Evolutionary conservation across 495 filamentous ascomycete species (phyloP).

Genomic region (Tricharina praecox): DNA sequence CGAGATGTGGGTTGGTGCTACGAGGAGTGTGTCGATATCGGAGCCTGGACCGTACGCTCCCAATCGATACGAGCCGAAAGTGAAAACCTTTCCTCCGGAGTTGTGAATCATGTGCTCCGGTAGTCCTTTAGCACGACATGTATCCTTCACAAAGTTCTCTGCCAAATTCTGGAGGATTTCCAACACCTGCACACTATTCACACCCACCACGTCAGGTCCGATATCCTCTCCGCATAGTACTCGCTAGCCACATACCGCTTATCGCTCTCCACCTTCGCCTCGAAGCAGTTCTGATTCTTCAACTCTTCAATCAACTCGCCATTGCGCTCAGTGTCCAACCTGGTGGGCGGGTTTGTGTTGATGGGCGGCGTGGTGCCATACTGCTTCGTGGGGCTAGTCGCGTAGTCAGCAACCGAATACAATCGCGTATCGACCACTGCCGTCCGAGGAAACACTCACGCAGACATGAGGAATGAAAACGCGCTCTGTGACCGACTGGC

Average conservation of each 20-base stretch:
- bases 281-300: slow-evolving; percentile 78
- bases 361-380: slow-evolving; percentile 81
- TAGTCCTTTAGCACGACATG: slow-evolving; percentile 48
- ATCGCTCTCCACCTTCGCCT: slow-evolving; percentile 59
- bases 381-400: slow-evolving; percentile 27
- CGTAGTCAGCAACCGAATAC: background rate
- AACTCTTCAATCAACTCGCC: slow-evolving; percentile 66
- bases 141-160: slow-evolving; percentile 66
- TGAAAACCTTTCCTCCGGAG: slow-evolving; percentile 78
- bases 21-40: slow-evolving; percentile 91
- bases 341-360: slow-evolving; percentile 54
- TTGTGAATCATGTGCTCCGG: slow-evolving; percentile 58
- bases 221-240: slow-evolving; percentile 4
- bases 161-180: slow-evolving; percentile 57
- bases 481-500: background rate
- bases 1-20: slow-evolving; percentile 70
- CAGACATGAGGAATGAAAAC: background rate
- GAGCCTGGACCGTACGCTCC: slow-evolving; percentile 91
- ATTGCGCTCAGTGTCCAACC: slow-evolving; percentile 55
- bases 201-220: background rate
- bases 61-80: slow-evolving; percentile 83
- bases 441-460: background rate
- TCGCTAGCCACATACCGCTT: slow-evolving; percentile 40
- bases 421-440: background rate
- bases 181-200: slow-evolving; percentile 34